These are phyloP conservation scores for Geotrichum histeridarum DNA, from an alignment of 1,139 yeast species.

Conservation along the genomic window DNA sequence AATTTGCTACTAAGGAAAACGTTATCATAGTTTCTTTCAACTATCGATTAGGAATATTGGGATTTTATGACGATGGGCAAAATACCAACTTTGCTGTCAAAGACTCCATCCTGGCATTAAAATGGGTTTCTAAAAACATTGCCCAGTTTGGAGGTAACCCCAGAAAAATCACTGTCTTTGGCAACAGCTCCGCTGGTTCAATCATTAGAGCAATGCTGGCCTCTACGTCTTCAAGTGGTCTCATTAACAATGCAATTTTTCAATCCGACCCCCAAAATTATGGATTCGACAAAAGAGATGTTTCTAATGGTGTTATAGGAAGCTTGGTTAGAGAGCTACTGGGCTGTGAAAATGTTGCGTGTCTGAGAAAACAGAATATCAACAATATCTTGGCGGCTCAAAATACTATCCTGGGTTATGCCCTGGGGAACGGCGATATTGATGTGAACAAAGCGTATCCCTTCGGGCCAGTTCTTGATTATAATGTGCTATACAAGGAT, in stretches of 20 bases:
- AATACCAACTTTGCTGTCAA: slow-evolving; percentile 36
- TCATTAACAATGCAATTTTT: slow-evolving; percentile 31
- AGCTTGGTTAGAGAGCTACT: slow-evolving; percentile 19
- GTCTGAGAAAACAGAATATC: slow-evolving; percentile 25
- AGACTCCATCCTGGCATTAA: slow-evolving; percentile 36
- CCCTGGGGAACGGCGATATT: background rate
- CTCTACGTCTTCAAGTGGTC: slow-evolving; percentile 25
- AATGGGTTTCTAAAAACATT: slow-evolving; percentile 39
- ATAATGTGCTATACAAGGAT: slow-evolving; percentile 23
- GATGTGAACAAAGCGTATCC: slow-evolving; percentile 28
- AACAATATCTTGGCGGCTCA: slow-evolving; percentile 25
- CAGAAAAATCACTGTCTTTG: slow-evolving; percentile 35
- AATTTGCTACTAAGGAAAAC: slow-evolving; percentile 31
- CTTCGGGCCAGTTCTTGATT: slow-evolving; percentile 33
- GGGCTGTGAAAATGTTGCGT: slow-evolving; percentile 24
- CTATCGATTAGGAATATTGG: slow-evolving; percentile 38
- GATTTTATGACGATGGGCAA: slow-evolving; percentile 33
- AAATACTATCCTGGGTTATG: slow-evolving; percentile 6
- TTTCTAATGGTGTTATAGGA: slow-evolving; percentile 25
- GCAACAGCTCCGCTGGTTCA: slow-evolving; percentile 41
- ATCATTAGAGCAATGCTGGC: slow-evolving; percentile 30
- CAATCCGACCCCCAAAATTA: slow-evolving; percentile 34
- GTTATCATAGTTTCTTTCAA: slow-evolving; percentile 39
- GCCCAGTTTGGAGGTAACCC: slow-evolving; percentile 38
- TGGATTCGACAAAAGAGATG: slow-evolving; percentile 25